phyloP scores from a whole-genome alignment of 441 rosid genomes.

The Theobroma grandiflorum region DNA sequence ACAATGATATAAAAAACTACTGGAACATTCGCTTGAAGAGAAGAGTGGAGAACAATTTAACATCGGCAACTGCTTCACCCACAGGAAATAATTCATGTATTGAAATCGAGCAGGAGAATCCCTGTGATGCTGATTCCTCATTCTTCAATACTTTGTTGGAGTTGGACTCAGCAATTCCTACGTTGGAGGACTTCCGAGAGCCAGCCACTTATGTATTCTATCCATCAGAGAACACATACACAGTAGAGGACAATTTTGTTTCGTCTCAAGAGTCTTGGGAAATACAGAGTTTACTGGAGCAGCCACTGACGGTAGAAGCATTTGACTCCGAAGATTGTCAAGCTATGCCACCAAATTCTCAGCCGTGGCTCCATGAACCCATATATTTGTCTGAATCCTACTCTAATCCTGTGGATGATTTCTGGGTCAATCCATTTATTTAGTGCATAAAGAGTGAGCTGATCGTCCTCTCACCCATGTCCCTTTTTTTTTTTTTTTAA shows the following conservation, averaged over 20 bases:
- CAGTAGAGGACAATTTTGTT: not conserved
- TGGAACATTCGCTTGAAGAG: constrained; percentile 40
- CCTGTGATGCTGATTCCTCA: not conserved
- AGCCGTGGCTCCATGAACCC: not conserved
- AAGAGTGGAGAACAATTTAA: not conserved
- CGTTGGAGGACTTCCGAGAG: not conserved
- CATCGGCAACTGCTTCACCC: not conserved
- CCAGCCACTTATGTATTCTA: not conserved
- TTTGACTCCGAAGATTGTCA: not conserved
- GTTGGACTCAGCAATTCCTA: not conserved
- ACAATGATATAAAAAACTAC: constrained; percentile 43
- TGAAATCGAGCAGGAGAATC: not conserved
- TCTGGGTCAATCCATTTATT: not conserved
- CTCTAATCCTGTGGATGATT: not conserved
- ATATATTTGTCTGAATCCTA: not conserved
- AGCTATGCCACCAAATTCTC: not conserved
- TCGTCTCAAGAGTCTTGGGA: not conserved
- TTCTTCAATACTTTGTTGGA: not conserved
- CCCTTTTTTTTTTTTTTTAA: rapidly evolving
- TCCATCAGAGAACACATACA: not conserved
- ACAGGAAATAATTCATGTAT: not conserved
- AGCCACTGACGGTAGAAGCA: not conserved
- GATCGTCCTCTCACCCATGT: not conserved
- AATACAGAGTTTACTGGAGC: not conserved
- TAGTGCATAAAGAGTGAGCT: not conserved